Conservation (phyloP, 805 yeast genomes). For the Ogataea salicorniae region DNA sequence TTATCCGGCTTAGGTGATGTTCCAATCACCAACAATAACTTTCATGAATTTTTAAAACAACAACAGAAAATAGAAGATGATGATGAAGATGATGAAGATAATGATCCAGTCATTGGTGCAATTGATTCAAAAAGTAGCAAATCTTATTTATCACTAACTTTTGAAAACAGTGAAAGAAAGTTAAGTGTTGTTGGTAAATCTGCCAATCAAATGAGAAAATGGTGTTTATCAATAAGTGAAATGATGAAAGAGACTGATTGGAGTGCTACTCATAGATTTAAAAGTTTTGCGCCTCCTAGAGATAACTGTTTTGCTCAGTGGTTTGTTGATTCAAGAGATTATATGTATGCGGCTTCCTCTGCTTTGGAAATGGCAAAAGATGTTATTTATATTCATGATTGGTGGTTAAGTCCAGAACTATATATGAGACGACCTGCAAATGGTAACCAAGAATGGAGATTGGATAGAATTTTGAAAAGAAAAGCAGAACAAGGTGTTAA, state of each 20-base stretch:
- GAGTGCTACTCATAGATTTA: slow-evolving; percentile 72
- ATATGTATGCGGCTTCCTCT: slow-evolving; percentile 91
- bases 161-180: slow-evolving; percentile 76
- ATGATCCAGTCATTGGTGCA: slow-evolving; percentile 31
- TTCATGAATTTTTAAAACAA: slow-evolving; percentile 15
- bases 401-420: slow-evolving; percentile 97
- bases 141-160: slow-evolving; percentile 49
- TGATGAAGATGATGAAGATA: slow-evolving; percentile 42
- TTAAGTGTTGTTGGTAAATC: slow-evolving; percentile 67
- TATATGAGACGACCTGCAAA: slow-evolving; percentile 91
- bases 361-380: slow-evolving; percentile 93
- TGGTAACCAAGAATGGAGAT: slow-evolving; percentile 90
- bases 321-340: slow-evolving; percentile 91
- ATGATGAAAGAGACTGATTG: slow-evolving; percentile 70
- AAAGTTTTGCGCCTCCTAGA: slow-evolving; percentile 89
- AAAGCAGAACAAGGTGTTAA: slow-evolving; percentile 95
- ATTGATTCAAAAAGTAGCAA: slow-evolving; percentile 32
- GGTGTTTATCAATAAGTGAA: slow-evolving; percentile 68
- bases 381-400: slow-evolving; percentile 90
- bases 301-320: slow-evolving; percentile 85
- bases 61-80: slow-evolving; percentile 14
- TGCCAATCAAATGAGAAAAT: slow-evolving; percentile 54
- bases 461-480: slow-evolving; percentile 80
- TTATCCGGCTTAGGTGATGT: slow-evolving; percentile 37
- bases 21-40: slow-evolving; percentile 17